phyloP scores from a whole-genome alignment of 1,284 basidiomycete species.

The Schizophyllum amplum region DNA sequence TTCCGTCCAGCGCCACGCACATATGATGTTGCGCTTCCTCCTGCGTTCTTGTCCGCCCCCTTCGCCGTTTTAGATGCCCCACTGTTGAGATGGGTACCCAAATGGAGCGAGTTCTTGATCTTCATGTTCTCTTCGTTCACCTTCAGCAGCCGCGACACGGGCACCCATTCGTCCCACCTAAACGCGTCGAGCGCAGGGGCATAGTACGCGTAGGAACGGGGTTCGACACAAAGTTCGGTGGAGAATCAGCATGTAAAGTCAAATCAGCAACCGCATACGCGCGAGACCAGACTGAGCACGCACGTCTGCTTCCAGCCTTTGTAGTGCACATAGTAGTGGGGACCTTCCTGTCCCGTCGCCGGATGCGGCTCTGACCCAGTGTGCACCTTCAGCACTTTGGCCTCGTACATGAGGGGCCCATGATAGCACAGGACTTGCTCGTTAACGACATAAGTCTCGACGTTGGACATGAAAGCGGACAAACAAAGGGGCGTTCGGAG shows the following conservation, averaged over 20 bases:
- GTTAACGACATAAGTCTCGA: constrained; percentile 26
- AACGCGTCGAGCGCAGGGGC: background rate
- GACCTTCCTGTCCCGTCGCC: constrained; percentile 58
- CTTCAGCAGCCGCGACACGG: constrained; percentile 77
- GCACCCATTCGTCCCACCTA: constrained; percentile 99
- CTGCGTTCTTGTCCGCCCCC: constrained; percentile 29
- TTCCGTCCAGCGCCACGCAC: constrained; percentile 34
- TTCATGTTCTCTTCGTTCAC: constrained; percentile 78
- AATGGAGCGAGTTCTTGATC: constrained; percentile 60
- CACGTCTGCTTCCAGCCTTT: constrained; percentile 99
- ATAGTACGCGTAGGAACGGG: background rate
- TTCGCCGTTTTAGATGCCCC: constrained; percentile 25
- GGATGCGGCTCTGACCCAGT: constrained; percentile 68
- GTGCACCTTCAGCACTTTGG: constrained; percentile 83
- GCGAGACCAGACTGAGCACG: constrained; percentile 35
- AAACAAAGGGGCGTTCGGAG: background rate
- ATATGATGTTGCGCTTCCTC: constrained; percentile 24
- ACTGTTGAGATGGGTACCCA: constrained; percentile 23
- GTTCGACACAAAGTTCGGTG: constrained; percentile 1
- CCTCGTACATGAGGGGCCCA: constrained; percentile 91
- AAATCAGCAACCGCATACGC: no score
- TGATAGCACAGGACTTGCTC: constrained; percentile 93
- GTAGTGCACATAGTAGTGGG: constrained; percentile 96
- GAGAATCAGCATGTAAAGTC: no score
- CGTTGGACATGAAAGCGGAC: constrained; percentile 5